Percentiles rank a stretch among this genome's conserved stretches.
Conservation (phyloP, 257 asterid genomes). For the Nyctanthes arbortristis region DNA sequence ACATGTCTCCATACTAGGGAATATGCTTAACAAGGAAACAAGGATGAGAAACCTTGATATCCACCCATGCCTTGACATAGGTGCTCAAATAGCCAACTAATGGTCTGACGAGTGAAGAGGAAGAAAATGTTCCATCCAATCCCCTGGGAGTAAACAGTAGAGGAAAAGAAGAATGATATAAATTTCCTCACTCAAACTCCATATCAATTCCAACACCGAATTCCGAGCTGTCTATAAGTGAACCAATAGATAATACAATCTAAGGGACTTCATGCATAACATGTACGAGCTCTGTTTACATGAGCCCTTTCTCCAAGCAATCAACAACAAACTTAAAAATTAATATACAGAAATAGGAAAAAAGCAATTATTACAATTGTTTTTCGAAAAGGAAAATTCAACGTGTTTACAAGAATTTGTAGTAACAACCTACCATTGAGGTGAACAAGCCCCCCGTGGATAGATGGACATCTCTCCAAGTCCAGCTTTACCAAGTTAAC, state of each 20-base stretch:
- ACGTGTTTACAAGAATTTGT: neutral
- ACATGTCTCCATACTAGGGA: neutral
- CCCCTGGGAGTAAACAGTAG: neutral
- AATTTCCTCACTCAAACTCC: no score
- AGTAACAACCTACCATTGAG: conserved; percentile 57
- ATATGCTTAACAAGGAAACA: no score
- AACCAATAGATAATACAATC: neutral
- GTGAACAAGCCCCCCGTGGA: conserved; percentile 86
- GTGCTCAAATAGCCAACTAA: neutral
- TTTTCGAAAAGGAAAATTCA: neutral
- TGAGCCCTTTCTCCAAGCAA: neutral
- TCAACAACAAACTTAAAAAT: neutral
- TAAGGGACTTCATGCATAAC: neutral
- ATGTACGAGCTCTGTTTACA: neutral
- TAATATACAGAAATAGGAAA: no score
- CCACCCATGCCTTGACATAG: neutral
- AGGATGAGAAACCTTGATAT: neutral
- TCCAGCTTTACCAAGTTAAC: conserved; percentile 78
- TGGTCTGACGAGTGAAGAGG: neutral
- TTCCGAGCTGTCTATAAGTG: neutral
- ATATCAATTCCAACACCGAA: neutral
- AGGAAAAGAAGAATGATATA: no score
- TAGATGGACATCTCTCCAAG: conserved; percentile 91
- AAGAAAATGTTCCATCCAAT: neutral
- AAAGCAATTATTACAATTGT: neutral